Evolutionary conservation across 306 rosid species (phyloP).

Genomic region (Fagus crenata): DNA sequence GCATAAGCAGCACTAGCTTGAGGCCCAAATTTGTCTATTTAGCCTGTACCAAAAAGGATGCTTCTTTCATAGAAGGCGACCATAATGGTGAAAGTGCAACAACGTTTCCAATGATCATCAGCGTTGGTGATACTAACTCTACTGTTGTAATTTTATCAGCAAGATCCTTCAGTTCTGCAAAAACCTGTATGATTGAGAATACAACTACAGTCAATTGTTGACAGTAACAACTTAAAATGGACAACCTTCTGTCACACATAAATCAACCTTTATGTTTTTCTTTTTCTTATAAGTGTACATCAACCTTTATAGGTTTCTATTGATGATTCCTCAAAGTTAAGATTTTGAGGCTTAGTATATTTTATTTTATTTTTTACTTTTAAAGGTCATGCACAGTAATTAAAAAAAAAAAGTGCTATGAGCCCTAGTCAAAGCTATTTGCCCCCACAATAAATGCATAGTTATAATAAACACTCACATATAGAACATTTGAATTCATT

Average conservation of each 20-base stretch:
- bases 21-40: slow-evolving; percentile 20
- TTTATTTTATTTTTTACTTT: neutral
- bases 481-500: neutral
- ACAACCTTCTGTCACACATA: too few relatives aligned
- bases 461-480: neutral
- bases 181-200: too few relatives aligned
- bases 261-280: too few relatives aligned
- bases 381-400: neutral
- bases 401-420: neutral
- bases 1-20: neutral
- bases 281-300: neutral
- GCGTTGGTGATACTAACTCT: slow-evolving; percentile 74
- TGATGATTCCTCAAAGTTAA: neutral
- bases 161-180: slow-evolving; percentile 78
- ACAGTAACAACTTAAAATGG: slow-evolving; percentile 5
- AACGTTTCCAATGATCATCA: slow-evolving; percentile 85
- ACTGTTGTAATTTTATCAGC: slow-evolving; percentile 54
- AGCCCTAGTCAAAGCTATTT: neutral
- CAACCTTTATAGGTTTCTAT: neutral
- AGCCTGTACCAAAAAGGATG: slow-evolving; percentile 47
- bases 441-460: neutral
- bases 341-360: neutral
- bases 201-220: too few relatives aligned
- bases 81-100: slow-evolving; percentile 85
- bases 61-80: slow-evolving; percentile 54